These are phyloP conservation scores for Colletotrichum camelliae DNA, from an alignment of 2,329 filamentous ascomycete species.

Conservation along the genomic window DNA sequence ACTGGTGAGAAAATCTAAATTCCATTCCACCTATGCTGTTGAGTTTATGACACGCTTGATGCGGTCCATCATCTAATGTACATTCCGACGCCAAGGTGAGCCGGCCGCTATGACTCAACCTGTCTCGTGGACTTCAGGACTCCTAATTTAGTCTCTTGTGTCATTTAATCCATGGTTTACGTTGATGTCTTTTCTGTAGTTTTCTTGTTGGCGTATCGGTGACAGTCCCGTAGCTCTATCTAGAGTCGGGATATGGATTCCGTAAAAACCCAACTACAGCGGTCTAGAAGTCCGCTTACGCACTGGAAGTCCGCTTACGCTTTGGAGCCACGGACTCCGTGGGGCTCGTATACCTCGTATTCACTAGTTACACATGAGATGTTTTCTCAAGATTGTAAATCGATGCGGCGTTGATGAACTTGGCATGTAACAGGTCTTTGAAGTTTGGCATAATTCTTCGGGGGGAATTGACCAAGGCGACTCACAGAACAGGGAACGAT, in stretches of 20 bases:
- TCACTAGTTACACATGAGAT: background rate
- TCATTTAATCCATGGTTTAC: background rate
- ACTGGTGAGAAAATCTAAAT: accelerated
- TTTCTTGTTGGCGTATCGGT: background rate
- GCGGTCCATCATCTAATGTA: accelerated
- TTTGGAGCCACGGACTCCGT: no score
- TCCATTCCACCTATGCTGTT: background rate
- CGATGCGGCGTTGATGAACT: background rate
- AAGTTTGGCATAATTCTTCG: background rate
- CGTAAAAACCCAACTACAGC: background rate
- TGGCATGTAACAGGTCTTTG: background rate
- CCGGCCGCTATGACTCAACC: background rate
- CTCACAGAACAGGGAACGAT: background rate
- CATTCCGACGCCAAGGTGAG: background rate
- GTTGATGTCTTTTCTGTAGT: accelerated
- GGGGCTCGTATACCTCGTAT: no score
- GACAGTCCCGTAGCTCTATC: background rate
- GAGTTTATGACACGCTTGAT: background rate
- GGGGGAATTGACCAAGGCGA: no score
- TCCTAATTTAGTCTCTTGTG: background rate
- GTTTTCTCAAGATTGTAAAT: accelerated
- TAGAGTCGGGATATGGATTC: background rate
- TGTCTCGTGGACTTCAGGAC: background rate
- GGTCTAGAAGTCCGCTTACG: background rate
- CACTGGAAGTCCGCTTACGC: background rate